A percentile compares a stretch with the other conserved stretches of the same genome.
Evolutionary conservation across 352 stramenopile species (phyloP).

Genomic region (Phytophthora pisi): DNA sequence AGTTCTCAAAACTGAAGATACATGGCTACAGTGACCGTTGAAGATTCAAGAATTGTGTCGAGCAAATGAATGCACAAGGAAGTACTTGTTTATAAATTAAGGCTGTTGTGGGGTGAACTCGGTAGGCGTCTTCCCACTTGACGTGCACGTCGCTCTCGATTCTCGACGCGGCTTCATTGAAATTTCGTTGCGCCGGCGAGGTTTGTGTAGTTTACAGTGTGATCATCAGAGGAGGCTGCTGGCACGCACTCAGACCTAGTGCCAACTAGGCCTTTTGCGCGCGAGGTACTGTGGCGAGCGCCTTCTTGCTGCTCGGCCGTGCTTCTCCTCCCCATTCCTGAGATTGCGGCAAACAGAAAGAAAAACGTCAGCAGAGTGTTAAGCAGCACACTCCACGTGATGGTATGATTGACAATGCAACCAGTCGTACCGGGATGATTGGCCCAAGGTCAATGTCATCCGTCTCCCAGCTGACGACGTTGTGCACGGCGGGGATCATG

Average conservation of each 20-base stretch:
- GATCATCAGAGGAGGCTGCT: background rate
- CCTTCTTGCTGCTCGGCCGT: slow-evolving; percentile 5
- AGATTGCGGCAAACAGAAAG: background rate
- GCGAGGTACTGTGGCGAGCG: background rate
- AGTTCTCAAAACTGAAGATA: no score
- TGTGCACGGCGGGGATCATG: slow-evolving; percentile 51
- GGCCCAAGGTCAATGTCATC: slow-evolving; percentile 37
- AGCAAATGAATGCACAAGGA: background rate
- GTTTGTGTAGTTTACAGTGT: background rate
- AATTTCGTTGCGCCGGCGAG: no score
- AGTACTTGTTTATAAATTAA: slow-evolving; percentile 16
- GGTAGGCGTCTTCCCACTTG: no score
- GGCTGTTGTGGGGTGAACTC: background rate
- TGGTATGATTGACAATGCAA: background rate
- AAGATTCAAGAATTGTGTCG: background rate
- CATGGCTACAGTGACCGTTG: no score
- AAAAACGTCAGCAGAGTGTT: no score
- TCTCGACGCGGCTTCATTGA: no score
- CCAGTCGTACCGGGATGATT: slow-evolving; percentile 31
- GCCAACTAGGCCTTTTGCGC: slow-evolving; percentile 1
- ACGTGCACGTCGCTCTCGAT: no score
- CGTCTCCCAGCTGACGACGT: slow-evolving; percentile 52
- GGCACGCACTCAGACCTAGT: background rate
- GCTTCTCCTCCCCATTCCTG: slow-evolving; percentile 15
- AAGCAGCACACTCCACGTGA: no score